Conservation (phyloP, 2,329 filamentous ascomycete genomes). For the Coniochaeta sp. region DNA sequence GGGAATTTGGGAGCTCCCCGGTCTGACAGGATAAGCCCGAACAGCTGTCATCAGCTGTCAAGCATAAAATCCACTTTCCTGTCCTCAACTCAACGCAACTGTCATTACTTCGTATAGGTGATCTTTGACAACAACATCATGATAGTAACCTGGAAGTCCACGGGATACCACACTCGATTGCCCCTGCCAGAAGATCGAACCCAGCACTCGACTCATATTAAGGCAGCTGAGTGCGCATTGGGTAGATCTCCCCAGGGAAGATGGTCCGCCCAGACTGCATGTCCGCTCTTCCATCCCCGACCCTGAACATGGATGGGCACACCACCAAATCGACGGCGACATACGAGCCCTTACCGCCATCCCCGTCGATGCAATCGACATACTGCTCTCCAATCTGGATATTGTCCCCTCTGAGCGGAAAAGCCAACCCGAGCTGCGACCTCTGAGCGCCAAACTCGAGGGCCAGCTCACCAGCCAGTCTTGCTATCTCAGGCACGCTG, state of each 20-base stretch:
- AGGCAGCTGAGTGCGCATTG: neutral
- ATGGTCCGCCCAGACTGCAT: neutral
- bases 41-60: no score
- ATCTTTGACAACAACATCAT: no score
- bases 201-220: neutral
- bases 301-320: slow-evolving; percentile 7
- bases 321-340: slow-evolving; percentile 9
- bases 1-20: no score
- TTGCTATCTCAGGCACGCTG: neutral
- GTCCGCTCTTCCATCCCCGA: slow-evolving; percentile 6
- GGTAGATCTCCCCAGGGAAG: slow-evolving; percentile 7
- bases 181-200: no score
- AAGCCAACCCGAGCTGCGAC: neutral
- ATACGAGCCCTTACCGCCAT: neutral
- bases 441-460: neutral
- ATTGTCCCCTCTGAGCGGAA: neutral
- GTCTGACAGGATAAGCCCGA: no score
- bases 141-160: no score
- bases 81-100: no score
- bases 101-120: no score
- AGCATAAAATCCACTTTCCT: no score
- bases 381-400: neutral
- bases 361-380: slow-evolving; percentile 11
- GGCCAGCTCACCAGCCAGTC: neutral
- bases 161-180: no score